A percentile compares a stretch with the other conserved stretches of the same genome.
Evolutionary conservation across 345 rosid species (phyloP).

Genomic region (Eucalyptus sideroxylon): DNA sequence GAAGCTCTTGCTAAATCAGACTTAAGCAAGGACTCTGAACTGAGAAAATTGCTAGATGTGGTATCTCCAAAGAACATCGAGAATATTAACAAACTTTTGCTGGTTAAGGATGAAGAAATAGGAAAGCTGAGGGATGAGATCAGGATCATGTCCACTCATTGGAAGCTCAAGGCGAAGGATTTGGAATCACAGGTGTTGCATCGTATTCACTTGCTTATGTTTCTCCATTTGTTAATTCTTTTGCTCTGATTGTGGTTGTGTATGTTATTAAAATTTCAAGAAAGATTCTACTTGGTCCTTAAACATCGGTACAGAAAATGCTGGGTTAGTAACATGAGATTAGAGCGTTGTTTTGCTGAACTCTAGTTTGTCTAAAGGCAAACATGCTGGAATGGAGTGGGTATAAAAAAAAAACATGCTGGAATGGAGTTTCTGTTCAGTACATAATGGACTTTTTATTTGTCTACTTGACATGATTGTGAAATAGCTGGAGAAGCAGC

Average conservation of each 20-base stretch:
- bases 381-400: not conserved
- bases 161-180: conserved; percentile 78
- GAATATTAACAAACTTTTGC: conserved; percentile 43
- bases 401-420: no score
- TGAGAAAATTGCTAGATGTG: conserved; percentile 43
- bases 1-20: conserved; percentile 43
- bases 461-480: not conserved
- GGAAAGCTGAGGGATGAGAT: conserved; percentile 65
- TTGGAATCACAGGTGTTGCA: conserved; percentile 65
- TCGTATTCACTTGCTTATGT: not conserved
- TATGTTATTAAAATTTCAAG: not conserved
- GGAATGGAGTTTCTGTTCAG: not conserved
- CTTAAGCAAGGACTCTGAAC: conserved; percentile 36
- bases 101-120: conserved; percentile 62
- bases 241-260: not conserved
- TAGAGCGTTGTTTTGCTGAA: not conserved
- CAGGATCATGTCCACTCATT: conserved; percentile 65
- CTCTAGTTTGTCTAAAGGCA: no score
- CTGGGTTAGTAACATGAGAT: not conserved
- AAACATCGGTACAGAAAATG: not conserved
- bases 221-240: not conserved
- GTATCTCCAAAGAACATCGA: conserved; percentile 62
- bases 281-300: not conserved
- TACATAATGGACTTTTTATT: not conserved
- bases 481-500: conserved; percentile 81